Conservation (phyloP, 805 yeast species). For the Clavispora santaluciae region DNA sequence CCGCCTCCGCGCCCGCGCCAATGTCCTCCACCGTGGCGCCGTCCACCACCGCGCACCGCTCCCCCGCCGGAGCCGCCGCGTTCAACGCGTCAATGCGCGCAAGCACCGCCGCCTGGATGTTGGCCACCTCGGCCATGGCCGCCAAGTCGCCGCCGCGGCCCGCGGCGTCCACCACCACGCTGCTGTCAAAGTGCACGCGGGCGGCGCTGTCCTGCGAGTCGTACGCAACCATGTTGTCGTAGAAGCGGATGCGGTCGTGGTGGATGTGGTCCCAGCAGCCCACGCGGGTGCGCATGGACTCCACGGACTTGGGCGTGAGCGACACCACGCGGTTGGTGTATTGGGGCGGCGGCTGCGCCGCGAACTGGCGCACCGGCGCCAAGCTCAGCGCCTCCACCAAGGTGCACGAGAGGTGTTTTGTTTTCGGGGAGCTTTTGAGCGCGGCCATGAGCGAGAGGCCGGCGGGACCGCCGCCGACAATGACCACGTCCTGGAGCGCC, state of each 20-base stretch:
- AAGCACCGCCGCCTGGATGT: constrained; percentile 72
- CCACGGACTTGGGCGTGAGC: constrained; percentile 75
- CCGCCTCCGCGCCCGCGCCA: constrained; percentile 13
- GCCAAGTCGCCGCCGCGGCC: constrained; percentile 39
- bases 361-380: constrained; percentile 46
- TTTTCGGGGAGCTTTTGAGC: constrained; percentile 59
- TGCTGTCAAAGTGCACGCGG: constrained; percentile 64
- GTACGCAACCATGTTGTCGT: constrained; percentile 78
- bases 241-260: constrained; percentile 69
- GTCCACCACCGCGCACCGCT: constrained; percentile 45
- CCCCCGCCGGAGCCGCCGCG: constrained; percentile 14
- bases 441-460: constrained; percentile 86
- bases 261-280: constrained; percentile 74
- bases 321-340: constrained; percentile 81
- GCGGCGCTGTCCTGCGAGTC: constrained; percentile 71
- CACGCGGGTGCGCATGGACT: constrained; percentile 53
- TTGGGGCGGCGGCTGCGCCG: constrained; percentile 37
- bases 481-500: constrained; percentile 57
- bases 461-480: constrained; percentile 97
- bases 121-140: constrained; percentile 84
- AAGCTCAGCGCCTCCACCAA: constrained; percentile 72
- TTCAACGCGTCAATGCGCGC: constrained; percentile 37
- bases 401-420: constrained; percentile 56
- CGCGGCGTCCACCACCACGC: constrained; percentile 29
- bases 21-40: constrained; percentile 64